Base-by-base conservation (phyloP, 768 basidiomycete genomes). In the Boletus barrowsii region DNA sequence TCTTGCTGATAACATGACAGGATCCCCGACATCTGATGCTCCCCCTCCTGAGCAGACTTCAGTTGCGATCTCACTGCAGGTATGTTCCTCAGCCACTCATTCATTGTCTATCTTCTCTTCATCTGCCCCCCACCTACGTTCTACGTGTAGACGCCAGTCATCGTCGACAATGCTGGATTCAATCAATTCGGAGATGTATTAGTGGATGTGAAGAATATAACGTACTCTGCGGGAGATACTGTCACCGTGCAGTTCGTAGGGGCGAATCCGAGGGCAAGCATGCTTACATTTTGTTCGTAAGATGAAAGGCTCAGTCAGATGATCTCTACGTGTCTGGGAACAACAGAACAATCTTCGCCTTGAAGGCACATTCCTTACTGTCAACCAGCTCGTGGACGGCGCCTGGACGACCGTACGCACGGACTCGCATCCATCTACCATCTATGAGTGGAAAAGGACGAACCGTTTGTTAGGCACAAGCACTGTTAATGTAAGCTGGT, bases 391-490 rank as follows among this genome's bases (percentile, higher is more conserved):
- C 33, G 69, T 76, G 8, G 63, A 72, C 15, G 76, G 74, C 29
- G 60, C 72, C 49, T 91, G 87, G 88, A 72, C 55, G 54, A 64
- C 76, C 1, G 80, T 86, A 33, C 77, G 83, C 48, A 83, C 86
- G 14, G 90, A 92, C 69, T 90, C 89, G 18, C 88, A 90, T 67
- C 87, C 87, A 30, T 89, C 86, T 5, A 90, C 88, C 1, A 76
- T 75, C 18, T 89, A 80, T 62, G 74, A 76, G 53, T 90, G 89
- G 89, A 68, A 62, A 22, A 76, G 86, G 68, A 81, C 76, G 13
- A 85, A 68, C 68, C 75, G 74, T 2, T 80, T 83, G 49, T 66
- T 82, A 40, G 85, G 81, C 8, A 82, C 78, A 17, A 88, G 86
- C 63, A 80, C 78, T 5, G 86, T 88, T 32, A 80, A 79, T 42